Evolutionary conservation across 2,329 filamentous ascomycete genomes (phyloP).

Genomic region (Blastomyces gilchristii): DNA sequence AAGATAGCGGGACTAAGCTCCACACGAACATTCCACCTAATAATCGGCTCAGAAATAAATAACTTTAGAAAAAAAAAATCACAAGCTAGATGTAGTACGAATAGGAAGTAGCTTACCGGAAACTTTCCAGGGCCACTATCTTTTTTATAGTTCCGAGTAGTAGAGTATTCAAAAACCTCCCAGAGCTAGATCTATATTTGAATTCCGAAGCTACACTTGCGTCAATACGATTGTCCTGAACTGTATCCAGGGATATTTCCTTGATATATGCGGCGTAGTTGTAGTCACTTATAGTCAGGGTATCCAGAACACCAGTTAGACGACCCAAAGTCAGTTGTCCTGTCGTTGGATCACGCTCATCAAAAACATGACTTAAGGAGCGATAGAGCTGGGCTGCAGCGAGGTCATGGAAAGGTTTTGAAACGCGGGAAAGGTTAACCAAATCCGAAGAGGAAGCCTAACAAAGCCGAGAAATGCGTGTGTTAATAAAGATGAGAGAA

Average conservation of each 20-base stretch:
- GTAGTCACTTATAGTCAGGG: constrained; percentile 53
- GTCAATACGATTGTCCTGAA: constrained; percentile 42
- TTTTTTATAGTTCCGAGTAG: constrained; percentile 48
- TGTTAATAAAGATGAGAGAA: background rate
- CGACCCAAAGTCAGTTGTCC: constrained; percentile 48
- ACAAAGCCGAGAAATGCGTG: background rate
- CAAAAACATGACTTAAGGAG: constrained; percentile 51
- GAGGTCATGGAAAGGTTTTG: constrained; percentile 47
- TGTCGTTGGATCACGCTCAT: constrained; percentile 46
- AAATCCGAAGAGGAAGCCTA: constrained; percentile 16
- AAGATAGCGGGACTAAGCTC: constrained; percentile 52
- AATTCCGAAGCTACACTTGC: constrained; percentile 47
- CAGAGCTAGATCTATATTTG: constrained; percentile 46
- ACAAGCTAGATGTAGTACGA: background rate
- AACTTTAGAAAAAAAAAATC: background rate
- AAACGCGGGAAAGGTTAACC: constrained; percentile 47
- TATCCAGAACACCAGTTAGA: constrained; percentile 50
- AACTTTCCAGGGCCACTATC: constrained; percentile 46
- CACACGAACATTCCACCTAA: constrained; percentile 54
- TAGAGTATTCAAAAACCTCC: constrained; percentile 55
- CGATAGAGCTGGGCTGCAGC: constrained; percentile 51
- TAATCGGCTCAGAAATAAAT: constrained; percentile 1
- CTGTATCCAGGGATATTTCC: constrained; percentile 48
- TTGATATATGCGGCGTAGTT: constrained; percentile 51
- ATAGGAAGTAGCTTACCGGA: constrained; percentile 33